Percentiles rank a stretch among this genome's conserved stretches.
Conservation (phyloP, 2,329 filamentous ascomycete genomes). For the Aspergillus amoenus region DNA sequence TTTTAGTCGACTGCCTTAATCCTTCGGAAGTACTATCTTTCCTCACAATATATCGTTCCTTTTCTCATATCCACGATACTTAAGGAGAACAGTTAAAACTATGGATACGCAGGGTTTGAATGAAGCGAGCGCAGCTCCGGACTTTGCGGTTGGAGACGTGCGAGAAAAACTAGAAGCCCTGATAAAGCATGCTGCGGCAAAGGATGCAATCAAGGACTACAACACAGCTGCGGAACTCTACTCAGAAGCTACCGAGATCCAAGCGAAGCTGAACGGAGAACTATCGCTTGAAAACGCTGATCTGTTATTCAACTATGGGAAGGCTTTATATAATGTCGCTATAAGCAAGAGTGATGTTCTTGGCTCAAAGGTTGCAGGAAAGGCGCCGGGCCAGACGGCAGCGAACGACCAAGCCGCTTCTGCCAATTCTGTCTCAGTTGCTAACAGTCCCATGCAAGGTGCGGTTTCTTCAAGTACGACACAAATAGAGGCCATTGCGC, state of each 20-base stretch:
- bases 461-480: slow-evolving; percentile 24
- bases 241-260: slow-evolving; percentile 83
- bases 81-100: not conserved
- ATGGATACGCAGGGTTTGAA: slow-evolving; percentile 27
- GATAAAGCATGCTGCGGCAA: slow-evolving; percentile 73
- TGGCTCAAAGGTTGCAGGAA: slow-evolving; percentile 70
- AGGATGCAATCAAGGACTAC: slow-evolving; percentile 89
- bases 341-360: slow-evolving; percentile 93
- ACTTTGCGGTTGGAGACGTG: slow-evolving; percentile 30
- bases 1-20: too few relatives aligned
- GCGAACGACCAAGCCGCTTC: slow-evolving; percentile 41
- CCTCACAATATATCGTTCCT: not conserved
- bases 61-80: not conserved
- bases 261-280: slow-evolving; percentile 89
- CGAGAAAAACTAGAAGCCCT: slow-evolving; percentile 73
- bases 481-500: slow-evolving; percentile 16
- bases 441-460: slow-evolving; percentile 25
- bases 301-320: slow-evolving; percentile 90
- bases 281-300: slow-evolving; percentile 88
- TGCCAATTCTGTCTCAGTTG: slow-evolving; percentile 16
- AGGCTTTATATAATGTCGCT: slow-evolving; percentile 89
- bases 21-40: not conserved
- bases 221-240: slow-evolving; percentile 82
- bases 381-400: slow-evolving; percentile 56
- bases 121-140: slow-evolving; percentile 16